These are phyloP conservation scores for Salix purpurea DNA, from an alignment of 345 rosid genomes.

Conservation along the genomic window DNA sequence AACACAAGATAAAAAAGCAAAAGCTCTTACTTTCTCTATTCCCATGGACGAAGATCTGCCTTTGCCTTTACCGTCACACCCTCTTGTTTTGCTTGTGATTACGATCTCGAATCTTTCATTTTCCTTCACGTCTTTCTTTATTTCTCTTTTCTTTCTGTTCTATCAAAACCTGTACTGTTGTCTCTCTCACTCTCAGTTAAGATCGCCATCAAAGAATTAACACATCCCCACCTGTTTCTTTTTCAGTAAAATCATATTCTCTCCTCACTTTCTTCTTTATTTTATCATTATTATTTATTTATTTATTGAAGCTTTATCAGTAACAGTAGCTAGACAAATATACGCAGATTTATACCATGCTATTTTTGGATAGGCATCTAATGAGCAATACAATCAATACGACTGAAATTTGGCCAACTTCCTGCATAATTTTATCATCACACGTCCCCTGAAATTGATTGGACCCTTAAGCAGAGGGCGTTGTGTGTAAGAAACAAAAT, in stretches of 20 bases:
- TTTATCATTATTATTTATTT: not conserved
- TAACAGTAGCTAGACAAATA: not conserved
- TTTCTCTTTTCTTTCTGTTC: not conserved
- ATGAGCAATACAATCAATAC: not conserved
- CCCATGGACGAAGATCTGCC: constrained; percentile 51
- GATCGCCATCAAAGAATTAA: constrained; percentile 27
- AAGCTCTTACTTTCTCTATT: constrained; percentile 51
- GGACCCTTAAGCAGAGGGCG: not conserved
- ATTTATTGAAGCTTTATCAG: not conserved
- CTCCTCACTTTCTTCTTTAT: not conserved
- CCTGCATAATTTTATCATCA: not conserved
- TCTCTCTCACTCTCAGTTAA: constrained; percentile 5
- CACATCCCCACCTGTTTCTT: constrained; percentile 38
- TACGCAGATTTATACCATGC: not conserved
- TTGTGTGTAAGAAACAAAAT: not conserved
- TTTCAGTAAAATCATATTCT: constrained; percentile 4
- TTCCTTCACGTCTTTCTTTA: not conserved
- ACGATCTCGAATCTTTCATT: constrained; percentile 49
- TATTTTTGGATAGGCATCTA: not conserved
- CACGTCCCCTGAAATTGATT: not conserved
- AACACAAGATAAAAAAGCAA: constrained; percentile 19
- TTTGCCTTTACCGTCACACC: constrained; percentile 18
- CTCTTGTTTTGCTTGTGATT: constrained; percentile 42
- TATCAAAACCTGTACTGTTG: constrained; percentile 11
- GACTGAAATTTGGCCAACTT: not conserved